These are phyloP conservation scores for Linnemannia elongata DNA, from an alignment of 192 early-diverging fungal genomes.

Conservation along the genomic window DNA sequence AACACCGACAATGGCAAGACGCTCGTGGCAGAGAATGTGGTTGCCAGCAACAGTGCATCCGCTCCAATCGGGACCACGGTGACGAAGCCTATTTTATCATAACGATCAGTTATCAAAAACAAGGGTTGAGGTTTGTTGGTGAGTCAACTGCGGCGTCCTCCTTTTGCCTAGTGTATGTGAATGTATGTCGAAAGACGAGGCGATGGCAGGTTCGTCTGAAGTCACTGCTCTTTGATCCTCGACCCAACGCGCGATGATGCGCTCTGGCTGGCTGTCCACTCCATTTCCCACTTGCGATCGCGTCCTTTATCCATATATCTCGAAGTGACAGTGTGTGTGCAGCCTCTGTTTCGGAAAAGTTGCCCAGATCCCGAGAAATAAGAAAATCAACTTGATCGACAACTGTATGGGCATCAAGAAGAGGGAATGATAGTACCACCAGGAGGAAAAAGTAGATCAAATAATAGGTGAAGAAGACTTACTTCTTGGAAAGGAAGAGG, in stretches of 20 bases:
- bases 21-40: constrained; percentile 96
- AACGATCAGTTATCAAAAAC: background rate
- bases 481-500: constrained; percentile 90
- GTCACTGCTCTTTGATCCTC: background rate
- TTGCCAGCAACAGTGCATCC: constrained; percentile 87
- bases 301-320: background rate
- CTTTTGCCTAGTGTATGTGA: background rate
- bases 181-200: background rate
- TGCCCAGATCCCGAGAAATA: background rate
- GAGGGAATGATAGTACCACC: background rate
- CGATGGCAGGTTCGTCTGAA: background rate
- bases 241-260: background rate
- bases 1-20: constrained; percentile 98
- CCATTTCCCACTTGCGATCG: background rate
- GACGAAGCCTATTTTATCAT: constrained; percentile 76
- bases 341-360: background rate
- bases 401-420: background rate
- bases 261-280: background rate
- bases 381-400: background rate
- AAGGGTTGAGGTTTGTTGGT: background rate
- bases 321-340: background rate
- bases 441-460: background rate
- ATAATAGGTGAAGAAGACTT: constrained; percentile 27
- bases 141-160: background rate
- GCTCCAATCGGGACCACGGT: constrained; percentile 99